Evolutionary conservation across 257 asterid species (phyloP).

Genomic region (Solanum bulbocastanum): DNA sequence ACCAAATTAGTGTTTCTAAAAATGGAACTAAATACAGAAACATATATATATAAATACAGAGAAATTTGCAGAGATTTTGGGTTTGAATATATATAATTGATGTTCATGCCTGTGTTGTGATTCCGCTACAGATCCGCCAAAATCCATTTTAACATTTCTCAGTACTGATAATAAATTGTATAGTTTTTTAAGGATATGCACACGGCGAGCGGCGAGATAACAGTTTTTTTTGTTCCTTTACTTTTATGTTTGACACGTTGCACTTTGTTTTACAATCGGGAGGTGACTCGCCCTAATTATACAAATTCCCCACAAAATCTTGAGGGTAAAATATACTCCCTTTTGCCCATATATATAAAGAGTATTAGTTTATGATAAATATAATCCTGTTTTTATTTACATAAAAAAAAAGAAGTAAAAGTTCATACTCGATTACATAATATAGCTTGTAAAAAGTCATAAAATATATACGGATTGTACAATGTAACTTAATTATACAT

Average conservation of each 20-base stretch:
- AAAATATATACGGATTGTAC: no score
- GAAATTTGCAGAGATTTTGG: background rate
- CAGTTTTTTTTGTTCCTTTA: background rate
- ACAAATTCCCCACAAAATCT: background rate
- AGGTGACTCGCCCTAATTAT: background rate
- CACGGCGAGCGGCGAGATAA: background rate
- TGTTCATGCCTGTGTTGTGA: background rate
- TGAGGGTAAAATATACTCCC: background rate
- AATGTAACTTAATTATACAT: no score
- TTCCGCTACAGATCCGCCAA: background rate
- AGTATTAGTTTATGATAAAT: no score
- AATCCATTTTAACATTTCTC: background rate
- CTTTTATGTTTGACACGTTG: background rate
- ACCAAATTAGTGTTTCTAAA: background rate
- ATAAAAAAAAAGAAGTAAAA: no score
- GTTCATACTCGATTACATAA: no score
- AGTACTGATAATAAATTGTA: background rate
- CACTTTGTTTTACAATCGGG: background rate
- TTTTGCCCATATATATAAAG: background rate
- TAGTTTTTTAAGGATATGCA: background rate
- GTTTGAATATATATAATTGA: background rate
- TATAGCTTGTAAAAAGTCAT: no score
- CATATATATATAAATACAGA: background rate
- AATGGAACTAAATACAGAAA: background rate
- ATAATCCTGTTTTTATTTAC: no score